Evolutionary conservation across 2,329 filamentous ascomycete species (phyloP).

Genomic region (Cladobotryum protrusum): DNA sequence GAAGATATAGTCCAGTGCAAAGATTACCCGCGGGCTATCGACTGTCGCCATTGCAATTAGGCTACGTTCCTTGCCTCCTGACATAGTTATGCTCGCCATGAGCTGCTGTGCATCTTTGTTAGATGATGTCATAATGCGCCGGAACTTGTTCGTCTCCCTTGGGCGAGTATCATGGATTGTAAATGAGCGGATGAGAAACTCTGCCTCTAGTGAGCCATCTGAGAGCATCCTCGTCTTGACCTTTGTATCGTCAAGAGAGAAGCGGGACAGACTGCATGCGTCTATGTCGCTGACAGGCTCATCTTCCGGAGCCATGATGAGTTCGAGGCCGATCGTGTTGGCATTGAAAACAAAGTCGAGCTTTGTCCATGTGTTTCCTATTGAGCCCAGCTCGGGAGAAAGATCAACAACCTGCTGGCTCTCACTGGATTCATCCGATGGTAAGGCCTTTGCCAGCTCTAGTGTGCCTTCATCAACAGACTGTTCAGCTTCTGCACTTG

Average conservation of each 20-base stretch:
- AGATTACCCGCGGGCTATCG: conserved; percentile 89
- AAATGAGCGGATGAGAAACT: conserved; percentile 88
- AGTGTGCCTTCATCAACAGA: conserved; percentile 59
- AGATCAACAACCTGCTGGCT: conserved; percentile 47
- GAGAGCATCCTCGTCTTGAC: conserved; percentile 90
- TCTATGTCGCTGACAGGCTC: conserved; percentile 74
- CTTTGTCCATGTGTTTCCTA: conserved; percentile 77
- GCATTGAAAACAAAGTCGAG: conserved; percentile 88
- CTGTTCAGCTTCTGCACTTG: conserved; percentile 67
- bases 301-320: conserved; percentile 70
- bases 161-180: conserved; percentile 90
- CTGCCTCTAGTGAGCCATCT: conserved; percentile 84
- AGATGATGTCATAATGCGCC: conserved; percentile 95
- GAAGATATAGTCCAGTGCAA: conserved; percentile 93
- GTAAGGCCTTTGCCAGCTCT: conserved; percentile 40
- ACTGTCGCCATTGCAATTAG: conserved; percentile 89
- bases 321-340: conserved; percentile 78
- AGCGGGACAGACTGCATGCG: conserved; percentile 79
- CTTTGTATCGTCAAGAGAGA: conserved; percentile 87
- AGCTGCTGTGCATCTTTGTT: conserved; percentile 96
- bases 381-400: conserved; percentile 63
- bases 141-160: conserved; percentile 87
- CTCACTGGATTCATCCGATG: conserved; percentile 25
- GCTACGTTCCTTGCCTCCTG: conserved; percentile 72
- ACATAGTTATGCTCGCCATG: conserved; percentile 94